Conservation (phyloP, 1,284 basidiomycete species). For the Apiotrichum laibachii region DNA sequence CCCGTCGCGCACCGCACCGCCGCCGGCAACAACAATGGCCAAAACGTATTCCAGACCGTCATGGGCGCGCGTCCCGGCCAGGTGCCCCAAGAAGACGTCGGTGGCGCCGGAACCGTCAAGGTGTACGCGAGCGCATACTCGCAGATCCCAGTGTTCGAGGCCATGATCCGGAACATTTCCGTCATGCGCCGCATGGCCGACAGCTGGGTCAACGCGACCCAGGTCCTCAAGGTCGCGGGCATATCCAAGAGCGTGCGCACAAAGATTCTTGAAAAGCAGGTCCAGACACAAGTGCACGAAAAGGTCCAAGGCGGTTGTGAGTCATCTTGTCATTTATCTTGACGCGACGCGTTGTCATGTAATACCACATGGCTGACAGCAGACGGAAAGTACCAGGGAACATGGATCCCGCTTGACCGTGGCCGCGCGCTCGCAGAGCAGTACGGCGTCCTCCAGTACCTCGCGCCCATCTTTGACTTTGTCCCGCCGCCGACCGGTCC, state of each 20-base stretch:
- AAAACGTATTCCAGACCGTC: conserved; percentile 43
- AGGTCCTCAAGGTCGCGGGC: conserved; percentile 98
- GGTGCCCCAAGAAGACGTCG: conserved; percentile 29
- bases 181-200: conserved; percentile 95
- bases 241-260: conserved; percentile 95
- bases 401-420: conserved; percentile 92
- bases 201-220: conserved; percentile 86
- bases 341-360: background rate
- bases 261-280: conserved; percentile 97
- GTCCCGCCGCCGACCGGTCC: conserved; percentile 58
- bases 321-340: conserved; percentile 18
- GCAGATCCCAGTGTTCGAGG: conserved; percentile 71
- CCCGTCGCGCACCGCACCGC: background rate
- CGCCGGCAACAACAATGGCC: conserved; percentile 4
- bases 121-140: conserved; percentile 51
- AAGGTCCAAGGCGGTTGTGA: conserved; percentile 93
- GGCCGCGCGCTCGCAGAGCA: conserved; percentile 86
- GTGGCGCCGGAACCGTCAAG: conserved; percentile 32
- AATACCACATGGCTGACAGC: background rate
- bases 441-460: conserved; percentile 78
- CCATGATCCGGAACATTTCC: conserved; percentile 95
- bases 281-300: conserved; percentile 92
- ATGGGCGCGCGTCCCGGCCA: conserved; percentile 46
- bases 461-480: conserved; percentile 88
- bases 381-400: conserved; percentile 97